phyloP scores from a whole-genome alignment of 2,329 filamentous ascomycete genomes.

The Botrytis pseudocinerea region DNA sequence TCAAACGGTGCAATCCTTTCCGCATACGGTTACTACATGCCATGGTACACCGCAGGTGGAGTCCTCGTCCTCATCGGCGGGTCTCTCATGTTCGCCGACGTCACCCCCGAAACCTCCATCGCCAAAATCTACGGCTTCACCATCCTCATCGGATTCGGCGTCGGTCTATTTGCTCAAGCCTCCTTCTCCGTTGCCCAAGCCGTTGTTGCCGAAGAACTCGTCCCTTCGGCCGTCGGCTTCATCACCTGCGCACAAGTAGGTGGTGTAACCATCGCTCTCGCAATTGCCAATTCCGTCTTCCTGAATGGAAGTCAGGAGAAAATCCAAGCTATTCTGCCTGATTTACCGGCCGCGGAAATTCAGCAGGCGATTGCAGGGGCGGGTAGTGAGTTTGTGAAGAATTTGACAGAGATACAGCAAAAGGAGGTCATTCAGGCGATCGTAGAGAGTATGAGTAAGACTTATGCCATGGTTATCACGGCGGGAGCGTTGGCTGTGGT shows the following conservation, averaged over 20 bases:
- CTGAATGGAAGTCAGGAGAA: constrained; percentile 41
- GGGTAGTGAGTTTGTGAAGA: constrained; percentile 32
- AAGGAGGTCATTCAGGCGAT: constrained; percentile 29
- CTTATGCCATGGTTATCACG: constrained; percentile 36
- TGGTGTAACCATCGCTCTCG: constrained; percentile 43
- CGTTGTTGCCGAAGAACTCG: constrained; percentile 30
- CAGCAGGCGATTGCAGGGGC: constrained; percentile 39
- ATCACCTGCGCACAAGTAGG: constrained; percentile 44
- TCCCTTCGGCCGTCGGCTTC: constrained; percentile 44
- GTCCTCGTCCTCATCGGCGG: constrained; percentile 39
- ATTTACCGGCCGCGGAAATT: constrained; percentile 35
- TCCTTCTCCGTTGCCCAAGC: constrained; percentile 6
- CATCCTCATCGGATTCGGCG: constrained; percentile 44
- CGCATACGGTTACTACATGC: constrained; percentile 44
- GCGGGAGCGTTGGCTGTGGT: constrained; percentile 36
- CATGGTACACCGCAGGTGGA: constrained; percentile 44
- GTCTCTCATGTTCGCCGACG: constrained; percentile 37
- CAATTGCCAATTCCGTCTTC: constrained; percentile 45
- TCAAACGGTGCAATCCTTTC: constrained; percentile 41
- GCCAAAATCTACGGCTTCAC: constrained; percentile 39
- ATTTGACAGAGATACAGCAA: constrained; percentile 26
- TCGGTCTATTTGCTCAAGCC: constrained; percentile 33
- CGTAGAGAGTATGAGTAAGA: constrained; percentile 34
- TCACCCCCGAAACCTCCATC: constrained; percentile 35
- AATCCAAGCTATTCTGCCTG: constrained; percentile 38